Conservation (phyloP, 768 basidiomycete genomes). For the Gelatoporia subvermispora region DNA sequence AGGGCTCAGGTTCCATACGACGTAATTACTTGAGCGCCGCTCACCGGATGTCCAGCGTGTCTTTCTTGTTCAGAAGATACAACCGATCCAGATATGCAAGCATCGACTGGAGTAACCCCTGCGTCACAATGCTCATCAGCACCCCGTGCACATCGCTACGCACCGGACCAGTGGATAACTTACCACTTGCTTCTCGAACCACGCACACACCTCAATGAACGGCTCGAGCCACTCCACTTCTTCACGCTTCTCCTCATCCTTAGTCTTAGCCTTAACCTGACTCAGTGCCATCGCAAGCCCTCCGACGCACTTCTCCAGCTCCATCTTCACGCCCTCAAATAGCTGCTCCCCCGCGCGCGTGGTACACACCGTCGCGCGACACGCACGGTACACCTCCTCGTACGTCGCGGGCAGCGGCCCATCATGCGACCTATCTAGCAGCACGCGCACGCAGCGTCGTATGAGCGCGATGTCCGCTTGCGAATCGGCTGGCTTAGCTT, state of each 20-base stretch:
- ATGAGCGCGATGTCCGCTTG: constrained; percentile 27
- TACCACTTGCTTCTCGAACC: constrained; percentile 66
- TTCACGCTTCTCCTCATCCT: constrained; percentile 8
- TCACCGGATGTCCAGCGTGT: constrained; percentile 42
- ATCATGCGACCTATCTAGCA: constrained; percentile 33
- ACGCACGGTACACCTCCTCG: constrained; percentile 52
- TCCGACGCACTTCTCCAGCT: constrained; percentile 52
- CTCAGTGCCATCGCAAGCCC: constrained; percentile 37
- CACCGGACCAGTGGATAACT: constrained; percentile 22
- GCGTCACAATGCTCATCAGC: constrained; percentile 2
- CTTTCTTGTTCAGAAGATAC: constrained; percentile 43
- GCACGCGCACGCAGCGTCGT: constrained; percentile 29
- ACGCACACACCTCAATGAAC: constrained; percentile 53
- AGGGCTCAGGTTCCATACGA: not conserved
- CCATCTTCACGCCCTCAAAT: constrained; percentile 51
- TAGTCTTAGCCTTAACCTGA: no score
- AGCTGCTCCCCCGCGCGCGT: constrained; percentile 51
- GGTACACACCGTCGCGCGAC: constrained; percentile 50
- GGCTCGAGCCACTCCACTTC: constrained; percentile 51
- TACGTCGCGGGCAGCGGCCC: constrained; percentile 41
- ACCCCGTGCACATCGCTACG: no score
- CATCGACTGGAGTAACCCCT: constrained; percentile 59
- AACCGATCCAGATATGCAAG: constrained; percentile 70
- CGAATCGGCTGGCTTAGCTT: no score
- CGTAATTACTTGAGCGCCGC: constrained; percentile 13